A percentile compares a stretch with the other conserved stretches of the same genome.
phyloP scores from a whole-genome alignment of 768 basidiomycete genomes.

The Russula dissimulans region DNA sequence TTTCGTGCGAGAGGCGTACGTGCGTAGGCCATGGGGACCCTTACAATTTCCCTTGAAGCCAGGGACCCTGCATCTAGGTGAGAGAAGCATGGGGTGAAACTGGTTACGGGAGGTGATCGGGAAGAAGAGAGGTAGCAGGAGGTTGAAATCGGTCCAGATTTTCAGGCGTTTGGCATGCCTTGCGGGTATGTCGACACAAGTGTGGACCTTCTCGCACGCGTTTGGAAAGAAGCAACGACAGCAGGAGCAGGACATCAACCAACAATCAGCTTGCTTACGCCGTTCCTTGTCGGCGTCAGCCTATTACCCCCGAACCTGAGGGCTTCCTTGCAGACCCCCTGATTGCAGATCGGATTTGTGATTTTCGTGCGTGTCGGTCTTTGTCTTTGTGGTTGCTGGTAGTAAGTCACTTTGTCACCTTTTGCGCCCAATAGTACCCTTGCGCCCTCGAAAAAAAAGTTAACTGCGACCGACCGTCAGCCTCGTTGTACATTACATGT shows the following conservation, averaged over 20 bases:
- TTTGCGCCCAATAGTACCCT: conserved; percentile 3
- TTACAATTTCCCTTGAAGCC: not conserved
- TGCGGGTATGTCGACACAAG: not conserved
- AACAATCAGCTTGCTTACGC: not conserved
- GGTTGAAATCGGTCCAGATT: not conserved
- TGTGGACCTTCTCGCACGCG: not conserved
- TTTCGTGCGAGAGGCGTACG: not conserved
- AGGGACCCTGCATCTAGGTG: not conserved
- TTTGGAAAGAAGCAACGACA: not conserved
- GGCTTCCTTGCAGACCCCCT: not conserved
- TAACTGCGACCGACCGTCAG: conserved; percentile 8
- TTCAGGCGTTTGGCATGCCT: not conserved
- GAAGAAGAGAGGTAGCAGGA: not conserved
- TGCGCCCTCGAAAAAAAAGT: conserved; percentile 10
- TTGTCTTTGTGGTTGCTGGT: not conserved
- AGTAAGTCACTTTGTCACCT: conserved; percentile 5
- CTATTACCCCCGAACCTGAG: not conserved
- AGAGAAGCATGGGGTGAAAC: not conserved
- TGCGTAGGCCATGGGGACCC: not conserved
- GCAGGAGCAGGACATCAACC: not conserved
- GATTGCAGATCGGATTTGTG: not conserved
- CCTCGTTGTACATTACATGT: conserved; percentile 18
- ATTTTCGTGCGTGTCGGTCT: not conserved
- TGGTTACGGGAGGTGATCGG: conserved; percentile 15
- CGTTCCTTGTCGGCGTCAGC: not conserved